Conservation (phyloP, 2,329 filamentous ascomycete genomes). For the Verticillium longisporum region DNA sequence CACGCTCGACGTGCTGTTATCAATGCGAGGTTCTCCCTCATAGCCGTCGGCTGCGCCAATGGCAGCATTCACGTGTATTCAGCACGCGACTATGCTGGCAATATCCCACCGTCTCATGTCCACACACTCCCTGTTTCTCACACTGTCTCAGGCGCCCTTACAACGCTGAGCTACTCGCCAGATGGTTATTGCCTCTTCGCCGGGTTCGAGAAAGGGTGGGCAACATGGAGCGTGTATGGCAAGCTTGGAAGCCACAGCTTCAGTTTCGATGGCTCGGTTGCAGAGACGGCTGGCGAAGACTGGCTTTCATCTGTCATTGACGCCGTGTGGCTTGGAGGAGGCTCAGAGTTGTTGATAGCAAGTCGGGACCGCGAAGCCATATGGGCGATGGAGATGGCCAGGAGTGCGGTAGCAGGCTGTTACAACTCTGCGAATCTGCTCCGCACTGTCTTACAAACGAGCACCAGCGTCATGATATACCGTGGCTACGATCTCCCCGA, state of each 20-base stretch:
- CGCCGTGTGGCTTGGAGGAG: slow-evolving; percentile 81
- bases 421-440: slow-evolving; percentile 89
- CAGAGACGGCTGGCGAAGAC: slow-evolving; percentile 63
- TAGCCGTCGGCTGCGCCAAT: slow-evolving; percentile 77
- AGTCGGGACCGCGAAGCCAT: slow-evolving; percentile 67
- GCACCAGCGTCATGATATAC: slow-evolving; percentile 84
- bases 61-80: slow-evolving; percentile 85
- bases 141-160: slow-evolving; percentile 62
- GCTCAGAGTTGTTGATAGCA: slow-evolving; percentile 76
- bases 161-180: slow-evolving; percentile 77
- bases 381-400: slow-evolving; percentile 86
- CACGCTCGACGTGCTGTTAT: slow-evolving; percentile 71
- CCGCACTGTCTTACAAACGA: slow-evolving; percentile 81
- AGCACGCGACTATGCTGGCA: slow-evolving; percentile 86
- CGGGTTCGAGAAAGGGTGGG: slow-evolving; percentile 89
- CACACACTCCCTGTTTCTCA: slow-evolving; percentile 64
- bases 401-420: slow-evolving; percentile 87
- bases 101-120: slow-evolving; percentile 80
- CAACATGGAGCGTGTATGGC: slow-evolving; percentile 95
- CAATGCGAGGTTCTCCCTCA: slow-evolving; percentile 89
- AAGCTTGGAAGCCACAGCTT: slow-evolving; percentile 86
- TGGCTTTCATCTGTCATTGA: slow-evolving; percentile 78
- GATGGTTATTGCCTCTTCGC: slow-evolving; percentile 96
- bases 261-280: slow-evolving; percentile 56
- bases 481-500: slow-evolving; percentile 88